Base-by-base conservation (phyloP, 345 rosid genomes). In the Psidium friedrichsthalianum region DNA sequence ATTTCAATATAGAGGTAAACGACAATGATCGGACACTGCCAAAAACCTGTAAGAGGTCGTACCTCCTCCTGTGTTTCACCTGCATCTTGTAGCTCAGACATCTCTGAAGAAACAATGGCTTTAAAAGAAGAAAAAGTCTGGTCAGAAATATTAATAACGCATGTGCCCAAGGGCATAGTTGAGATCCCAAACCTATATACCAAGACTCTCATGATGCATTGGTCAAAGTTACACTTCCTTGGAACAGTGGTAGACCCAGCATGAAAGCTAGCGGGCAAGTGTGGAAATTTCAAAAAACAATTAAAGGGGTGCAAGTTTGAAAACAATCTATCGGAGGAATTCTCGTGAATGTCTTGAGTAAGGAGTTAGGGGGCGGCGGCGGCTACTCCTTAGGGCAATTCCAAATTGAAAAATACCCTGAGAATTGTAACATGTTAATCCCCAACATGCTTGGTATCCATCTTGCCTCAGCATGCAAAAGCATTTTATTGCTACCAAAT, bases 91-190 rank as follows among this genome's bases (percentile, higher is more conserved):
- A 98, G 82, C 64, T 90, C 92, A 98, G 87, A 89, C 95, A 94
- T 94, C 99, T 92, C 90, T 95, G 99, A 76, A 93, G 95, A 91
- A 94, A 96, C 56, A 87, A 89, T 59, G 99, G 98, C 98, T 98
- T 87, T 89, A 91, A 5, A 74, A 83, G 82, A 89, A 84, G 56
- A 86, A 83, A 69, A 36, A 69, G 47, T 18, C 80, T 18, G 80
- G 80, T 69, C 80, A 69, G 80, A 69, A 8, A 69, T 36, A 69
- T 36, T 20, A 36, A 69, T 36, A 36, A 42, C 36, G 47, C 25
- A 69, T 69, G 80, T 69, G 47, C 80, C 80, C 47, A 18, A 18
- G 47, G 47, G 80, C 25, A 69, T 47, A 36, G 47, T 36, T 32
- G 36, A 69, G 47, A 69, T 36, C 25, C 80, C 47, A 69, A 69